Base-by-base conservation (phyloP, 2,329 filamentous ascomycete genomes). In the Colletotrichum incanum region DNA sequence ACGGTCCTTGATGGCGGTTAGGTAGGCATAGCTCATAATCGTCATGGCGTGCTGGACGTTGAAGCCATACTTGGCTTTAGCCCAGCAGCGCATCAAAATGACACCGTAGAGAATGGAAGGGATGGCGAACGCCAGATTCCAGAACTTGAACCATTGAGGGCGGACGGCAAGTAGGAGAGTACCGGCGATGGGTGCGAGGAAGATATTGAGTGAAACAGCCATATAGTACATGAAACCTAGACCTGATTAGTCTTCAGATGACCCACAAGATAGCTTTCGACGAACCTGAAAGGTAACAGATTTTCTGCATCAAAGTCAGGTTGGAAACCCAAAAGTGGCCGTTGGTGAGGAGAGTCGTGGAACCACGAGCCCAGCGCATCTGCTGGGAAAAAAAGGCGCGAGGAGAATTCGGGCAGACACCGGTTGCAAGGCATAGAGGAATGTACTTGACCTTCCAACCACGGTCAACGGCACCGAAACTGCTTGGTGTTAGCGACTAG, bases 371-470 rank as follows among this genome's bases (percentile, higher is more conserved):
- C 83, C 83, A 84, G 20, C 83, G 79, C 82, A 84, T 84, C 76
- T 84, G 83, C 78, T 84, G 83, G 47, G 80, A 83, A 73, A 84
- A 84, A 70, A 84, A 83, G 0, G 83, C 82, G 5, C 82, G 77
- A 2, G 83, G 83, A 0, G 80, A 84, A 69, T 84, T 82, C 16
- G 83, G 83, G 66, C 83, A 84, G 62, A 84, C 81, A n/a, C 83
- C 83, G 39, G 81, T 83, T 1, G 83, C 83, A 61, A 84, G 76
- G 66, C 82, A 83, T 16, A 84, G 76, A 11, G 82, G 82, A 6
- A 84, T 76, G 69, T 84, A 84, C 72, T 81, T 80, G 67, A 84
- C 79, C 72, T 81, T 83, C 83, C 83, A 84, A 52, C 82, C 82
- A 61, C 82, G 79, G 63, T 82, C 79, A n/a, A 84, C 80, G 11